Conservation (phyloP, 371 early-diverging fungal species). For the Mucor plumbeus region DNA sequence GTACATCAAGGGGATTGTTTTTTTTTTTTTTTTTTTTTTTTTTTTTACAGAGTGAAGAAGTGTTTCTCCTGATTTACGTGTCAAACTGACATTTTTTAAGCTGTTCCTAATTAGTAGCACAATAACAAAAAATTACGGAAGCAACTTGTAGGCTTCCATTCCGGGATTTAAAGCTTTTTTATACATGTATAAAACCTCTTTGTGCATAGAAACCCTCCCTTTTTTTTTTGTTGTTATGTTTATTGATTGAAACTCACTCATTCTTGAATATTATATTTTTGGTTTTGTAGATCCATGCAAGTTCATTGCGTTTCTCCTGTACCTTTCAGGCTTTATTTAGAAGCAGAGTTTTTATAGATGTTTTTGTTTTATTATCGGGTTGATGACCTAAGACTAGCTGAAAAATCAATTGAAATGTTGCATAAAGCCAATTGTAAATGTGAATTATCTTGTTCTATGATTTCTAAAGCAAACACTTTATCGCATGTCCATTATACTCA, state of each 20-base stretch:
- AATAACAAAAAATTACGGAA: background rate
- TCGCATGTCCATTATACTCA: too few relatives aligned
- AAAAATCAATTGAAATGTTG: too few relatives aligned
- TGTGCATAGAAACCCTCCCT: background rate
- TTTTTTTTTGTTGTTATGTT: background rate
- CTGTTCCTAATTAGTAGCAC: background rate
- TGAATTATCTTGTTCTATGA: background rate
- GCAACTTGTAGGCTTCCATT: background rate
- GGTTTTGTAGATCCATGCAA: background rate
- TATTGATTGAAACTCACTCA: background rate
- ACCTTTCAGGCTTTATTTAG: background rate
- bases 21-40: background rate
- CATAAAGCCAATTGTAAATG: too few relatives aligned
- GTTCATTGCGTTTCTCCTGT: background rate
- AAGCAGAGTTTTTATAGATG: background rate
- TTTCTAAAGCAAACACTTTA: too few relatives aligned
- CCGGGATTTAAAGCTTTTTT: background rate
- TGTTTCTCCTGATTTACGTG: conserved; percentile 17
- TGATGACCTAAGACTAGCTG: too few relatives aligned
- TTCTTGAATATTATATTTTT: background rate
- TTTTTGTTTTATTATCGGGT: too few relatives aligned
- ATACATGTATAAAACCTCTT: too few relatives aligned
- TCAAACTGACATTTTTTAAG: conserved; percentile 10
- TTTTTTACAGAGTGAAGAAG: background rate
- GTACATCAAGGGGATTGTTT: background rate